phyloP scores from a whole-genome alignment of 73 alveolate species.

The Breviolum minutum region DNA sequence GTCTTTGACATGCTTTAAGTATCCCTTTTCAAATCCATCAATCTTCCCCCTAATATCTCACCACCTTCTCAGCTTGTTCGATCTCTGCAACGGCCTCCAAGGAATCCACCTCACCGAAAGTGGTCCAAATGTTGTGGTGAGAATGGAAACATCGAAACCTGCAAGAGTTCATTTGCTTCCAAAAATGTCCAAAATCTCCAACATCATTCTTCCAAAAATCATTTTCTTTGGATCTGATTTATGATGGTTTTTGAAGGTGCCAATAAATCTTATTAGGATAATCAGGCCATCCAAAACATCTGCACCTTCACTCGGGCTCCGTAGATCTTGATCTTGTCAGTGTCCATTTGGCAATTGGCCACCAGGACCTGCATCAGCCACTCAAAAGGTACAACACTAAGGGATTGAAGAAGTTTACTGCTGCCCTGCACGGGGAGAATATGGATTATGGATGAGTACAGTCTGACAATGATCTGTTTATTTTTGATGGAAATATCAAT shows the following conservation, averaged over 20 bases:
- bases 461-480: too few species aligned
- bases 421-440: too few species aligned
- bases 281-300: background rate
- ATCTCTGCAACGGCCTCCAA: constrained; percentile 99
- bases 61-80: constrained; percentile 98
- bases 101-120: constrained; percentile 96
- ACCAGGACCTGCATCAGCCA: constrained; percentile 96
- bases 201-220: too few species aligned
- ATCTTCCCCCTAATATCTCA: background rate
- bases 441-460: too few species aligned
- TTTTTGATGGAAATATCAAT: too few species aligned
- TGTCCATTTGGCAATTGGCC: constrained; percentile 98
- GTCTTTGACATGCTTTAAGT: background rate
- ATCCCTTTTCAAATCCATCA: background rate
- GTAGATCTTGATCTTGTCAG: constrained; percentile 99
- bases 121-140: constrained; percentile 1
- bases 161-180: too few species aligned
- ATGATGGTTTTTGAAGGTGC: too few species aligned
- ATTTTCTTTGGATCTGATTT: too few species aligned
- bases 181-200: too few species aligned
- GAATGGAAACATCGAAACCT: background rate
- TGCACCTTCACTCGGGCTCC: constrained; percentile 99
- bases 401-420: too few species aligned
- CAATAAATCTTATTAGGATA: too few species aligned
- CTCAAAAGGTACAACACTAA: too few species aligned